Percentiles rank a stretch among this genome's conserved stretches.
These are phyloP conservation scores for Ascochyta pisi DNA, from an alignment of 2,329 filamentous ascomycete species.

Conservation along the genomic window DNA sequence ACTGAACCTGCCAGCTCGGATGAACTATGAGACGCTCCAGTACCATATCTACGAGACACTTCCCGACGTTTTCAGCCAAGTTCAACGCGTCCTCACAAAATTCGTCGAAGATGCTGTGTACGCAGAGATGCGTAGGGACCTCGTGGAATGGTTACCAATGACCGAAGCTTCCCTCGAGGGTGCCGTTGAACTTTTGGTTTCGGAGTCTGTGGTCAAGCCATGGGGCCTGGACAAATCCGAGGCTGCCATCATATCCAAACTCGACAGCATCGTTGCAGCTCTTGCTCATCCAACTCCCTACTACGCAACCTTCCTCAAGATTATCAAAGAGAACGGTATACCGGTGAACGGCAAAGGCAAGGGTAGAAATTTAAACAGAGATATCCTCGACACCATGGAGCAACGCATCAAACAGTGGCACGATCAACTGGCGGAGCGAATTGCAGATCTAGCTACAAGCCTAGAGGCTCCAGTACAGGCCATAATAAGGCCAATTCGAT, in stretches of 20 bases:
- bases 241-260: background rate
- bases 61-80: background rate
- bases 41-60: slow-evolving; percentile 15
- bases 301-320: slow-evolving; percentile 14
- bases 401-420: slow-evolving; percentile 9
- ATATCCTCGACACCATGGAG: slow-evolving; percentile 8
- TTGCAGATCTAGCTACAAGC: background rate
- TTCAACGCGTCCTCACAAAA: slow-evolving; percentile 5
- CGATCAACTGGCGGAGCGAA: background rate
- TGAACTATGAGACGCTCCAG: slow-evolving; percentile 9
- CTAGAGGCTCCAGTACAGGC: background rate
- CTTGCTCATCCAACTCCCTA: slow-evolving; percentile 5
- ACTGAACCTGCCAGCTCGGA: slow-evolving; percentile 3
- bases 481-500: background rate
- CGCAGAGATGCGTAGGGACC: slow-evolving; percentile 10
- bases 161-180: background rate
- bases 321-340: slow-evolving; percentile 21
- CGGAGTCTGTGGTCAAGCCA: background rate
- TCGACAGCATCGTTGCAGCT: background rate
- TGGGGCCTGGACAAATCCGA: background rate
- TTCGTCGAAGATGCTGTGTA: slow-evolving; percentile 12
- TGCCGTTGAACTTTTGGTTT: background rate
- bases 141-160: background rate
- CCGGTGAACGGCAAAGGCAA: slow-evolving; percentile 8
- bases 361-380: slow-evolving; percentile 16